Percentiles rank a stretch among this genome's conserved stretches.
Evolutionary conservation across 805 yeast species (phyloP).

Genomic region (Priceomyces melissophilus): DNA sequence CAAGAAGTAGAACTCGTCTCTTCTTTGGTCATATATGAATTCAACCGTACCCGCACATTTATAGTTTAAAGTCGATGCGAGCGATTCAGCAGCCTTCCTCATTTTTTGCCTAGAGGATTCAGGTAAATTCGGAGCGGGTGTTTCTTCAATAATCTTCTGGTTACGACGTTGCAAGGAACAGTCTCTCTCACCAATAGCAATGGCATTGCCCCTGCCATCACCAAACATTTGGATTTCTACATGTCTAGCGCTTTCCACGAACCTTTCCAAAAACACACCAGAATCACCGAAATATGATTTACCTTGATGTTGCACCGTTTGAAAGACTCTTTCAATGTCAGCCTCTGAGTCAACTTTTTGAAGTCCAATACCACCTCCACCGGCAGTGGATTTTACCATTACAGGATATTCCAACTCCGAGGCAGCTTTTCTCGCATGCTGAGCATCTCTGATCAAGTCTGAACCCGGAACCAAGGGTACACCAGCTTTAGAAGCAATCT

Average conservation of each 20-base stretch:
- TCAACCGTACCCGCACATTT: slow-evolving; percentile 98
- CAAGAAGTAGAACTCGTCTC: slow-evolving; percentile 89
- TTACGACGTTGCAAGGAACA: slow-evolving; percentile 97
- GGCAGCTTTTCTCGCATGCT: slow-evolving; percentile 76
- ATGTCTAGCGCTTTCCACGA: slow-evolving; percentile 92
- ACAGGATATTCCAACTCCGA: slow-evolving; percentile 77
- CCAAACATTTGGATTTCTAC: slow-evolving; percentile 97
- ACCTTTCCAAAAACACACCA: slow-evolving; percentile 92
- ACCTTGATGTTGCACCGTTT: slow-evolving; percentile 92
- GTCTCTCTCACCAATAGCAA: slow-evolving; percentile 95
- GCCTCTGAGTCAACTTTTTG: slow-evolving; percentile 84
- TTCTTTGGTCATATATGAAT: slow-evolving; percentile 79
- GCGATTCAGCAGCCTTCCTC: slow-evolving; percentile 80
- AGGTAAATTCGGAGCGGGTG: slow-evolving; percentile 95
- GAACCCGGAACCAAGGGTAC: slow-evolving; percentile 99
- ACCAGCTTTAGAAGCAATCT: slow-evolving; percentile 83
- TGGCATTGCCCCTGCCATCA: slow-evolving; percentile 89
- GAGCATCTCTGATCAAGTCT: slow-evolving; percentile 65
- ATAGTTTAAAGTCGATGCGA: slow-evolving; percentile 80
- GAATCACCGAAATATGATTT: slow-evolving; percentile 89
- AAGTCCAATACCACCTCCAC: slow-evolving; percentile 98
- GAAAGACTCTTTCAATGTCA: slow-evolving; percentile 82
- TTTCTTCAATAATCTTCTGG: slow-evolving; percentile 94
- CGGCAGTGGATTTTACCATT: slow-evolving; percentile 97
- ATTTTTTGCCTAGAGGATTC: slow-evolving; percentile 68